phyloP scores from a whole-genome alignment of 1,284 basidiomycete species.

The Sporisorium sorghi region DNA sequence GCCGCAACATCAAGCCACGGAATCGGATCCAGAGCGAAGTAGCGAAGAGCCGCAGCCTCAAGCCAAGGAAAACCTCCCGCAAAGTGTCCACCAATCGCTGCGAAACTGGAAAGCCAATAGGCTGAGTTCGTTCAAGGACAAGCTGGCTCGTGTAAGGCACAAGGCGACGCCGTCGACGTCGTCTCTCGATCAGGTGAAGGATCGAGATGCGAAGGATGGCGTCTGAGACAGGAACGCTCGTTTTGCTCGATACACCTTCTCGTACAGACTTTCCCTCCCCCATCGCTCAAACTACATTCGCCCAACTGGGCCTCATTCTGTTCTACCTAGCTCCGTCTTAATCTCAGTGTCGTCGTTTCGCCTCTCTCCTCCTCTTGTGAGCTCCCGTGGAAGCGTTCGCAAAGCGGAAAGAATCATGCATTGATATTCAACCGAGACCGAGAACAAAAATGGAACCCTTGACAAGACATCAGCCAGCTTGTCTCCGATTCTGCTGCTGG shows the following conservation, averaged over 20 bases:
- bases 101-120: constrained; percentile 25
- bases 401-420: too few species aligned
- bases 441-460: too few species aligned
- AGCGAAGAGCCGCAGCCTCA: not conserved
- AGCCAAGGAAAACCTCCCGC: not conserved
- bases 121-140: constrained; percentile 20
- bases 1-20: not conserved
- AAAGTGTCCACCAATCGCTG: constrained; percentile 10
- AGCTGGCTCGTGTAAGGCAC: constrained; percentile 19
- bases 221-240: too few species aligned
- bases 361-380: too few species aligned
- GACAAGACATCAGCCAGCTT: not conserved
- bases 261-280: not conserved
- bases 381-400: too few species aligned
- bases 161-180: not conserved
- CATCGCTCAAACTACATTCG: too few species aligned
- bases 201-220: too few species aligned
- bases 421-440: too few species aligned
- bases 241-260: too few species aligned
- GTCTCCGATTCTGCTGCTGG: constrained; percentile 4
- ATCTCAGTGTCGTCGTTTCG: too few species aligned
- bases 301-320: too few species aligned
- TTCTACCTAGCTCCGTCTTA: too few species aligned
- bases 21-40: not conserved
- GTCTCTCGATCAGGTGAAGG: not conserved